phyloP scores from a whole-genome alignment of 2,329 filamentous ascomycete species.

The Penicillium occitanis region DNA sequence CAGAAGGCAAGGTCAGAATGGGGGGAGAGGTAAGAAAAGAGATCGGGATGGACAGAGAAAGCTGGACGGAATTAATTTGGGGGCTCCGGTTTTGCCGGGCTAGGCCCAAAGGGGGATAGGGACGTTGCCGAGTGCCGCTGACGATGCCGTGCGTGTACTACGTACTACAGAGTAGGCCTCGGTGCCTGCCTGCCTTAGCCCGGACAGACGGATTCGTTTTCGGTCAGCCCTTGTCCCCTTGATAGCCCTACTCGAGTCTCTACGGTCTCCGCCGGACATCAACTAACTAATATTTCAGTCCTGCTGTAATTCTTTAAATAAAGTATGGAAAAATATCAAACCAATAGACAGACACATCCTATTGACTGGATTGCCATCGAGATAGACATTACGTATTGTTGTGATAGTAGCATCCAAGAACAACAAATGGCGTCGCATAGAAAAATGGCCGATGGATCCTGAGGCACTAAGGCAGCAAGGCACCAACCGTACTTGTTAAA shows the following conservation, averaged over 20 bases:
- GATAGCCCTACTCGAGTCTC: neutral
- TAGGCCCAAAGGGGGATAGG: constrained; percentile 6
- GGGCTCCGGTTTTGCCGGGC: constrained; percentile 13
- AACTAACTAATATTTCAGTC: neutral
- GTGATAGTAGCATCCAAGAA: neutral
- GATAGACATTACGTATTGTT: constrained; percentile 4
- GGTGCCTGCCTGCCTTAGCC: constrained; percentile 1
- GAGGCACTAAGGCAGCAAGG: neutral
- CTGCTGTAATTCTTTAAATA: neutral
- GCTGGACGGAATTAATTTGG: constrained; percentile 13
- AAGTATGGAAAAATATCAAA: neutral
- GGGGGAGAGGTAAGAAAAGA: constrained; percentile 33
- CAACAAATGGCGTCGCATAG: neutral
- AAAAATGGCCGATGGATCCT: neutral
- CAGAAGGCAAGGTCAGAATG: neutral
- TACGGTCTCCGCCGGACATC: constrained; percentile 1
- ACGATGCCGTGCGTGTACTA: neutral
- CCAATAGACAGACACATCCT: neutral
- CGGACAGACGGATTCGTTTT: constrained; percentile 11
- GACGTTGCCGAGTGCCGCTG: constrained; percentile 12
- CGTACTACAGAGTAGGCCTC: neutral
- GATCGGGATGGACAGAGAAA: constrained; percentile 30
- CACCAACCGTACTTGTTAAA: neutral
- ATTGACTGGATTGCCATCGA: neutral
- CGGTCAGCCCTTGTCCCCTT: neutral